phyloP scores from a whole-genome alignment of 768 basidiomycete genomes.

The Boletellus sp. region DNA sequence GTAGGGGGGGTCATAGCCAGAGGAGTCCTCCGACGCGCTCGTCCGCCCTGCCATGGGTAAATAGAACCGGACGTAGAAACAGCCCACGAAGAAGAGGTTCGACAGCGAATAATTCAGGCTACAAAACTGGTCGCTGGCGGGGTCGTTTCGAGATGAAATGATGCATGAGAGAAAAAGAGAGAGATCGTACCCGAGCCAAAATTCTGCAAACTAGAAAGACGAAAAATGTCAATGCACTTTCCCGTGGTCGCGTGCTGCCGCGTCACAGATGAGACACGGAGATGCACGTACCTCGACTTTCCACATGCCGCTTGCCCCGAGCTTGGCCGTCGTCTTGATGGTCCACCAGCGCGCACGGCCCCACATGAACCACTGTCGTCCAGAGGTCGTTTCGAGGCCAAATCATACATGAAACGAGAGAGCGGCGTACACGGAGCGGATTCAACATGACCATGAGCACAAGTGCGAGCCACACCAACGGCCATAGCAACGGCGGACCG shows the following conservation, averaged over 20 bases:
- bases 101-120: constrained; percentile 72
- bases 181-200: constrained; percentile 74
- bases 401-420: neutral
- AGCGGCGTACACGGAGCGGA: constrained; percentile 57
- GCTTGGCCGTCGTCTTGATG: constrained; percentile 53
- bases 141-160: neutral
- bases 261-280: neutral
- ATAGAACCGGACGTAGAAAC: constrained; percentile 51
- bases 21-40: neutral
- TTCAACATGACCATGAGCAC: constrained; percentile 58
- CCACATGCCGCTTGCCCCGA: constrained; percentile 67
- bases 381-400: constrained; percentile 19
- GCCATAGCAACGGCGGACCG: constrained; percentile 72
- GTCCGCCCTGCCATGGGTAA: neutral
- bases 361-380: constrained; percentile 43
- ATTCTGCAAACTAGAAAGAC: constrained; percentile 63
- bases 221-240: neutral
- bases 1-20: constrained; percentile 1
- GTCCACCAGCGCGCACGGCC: constrained; percentile 67
- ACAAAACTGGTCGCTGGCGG: constrained; percentile 70
- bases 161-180: neutral
- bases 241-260: no score
- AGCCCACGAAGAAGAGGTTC: constrained; percentile 68
- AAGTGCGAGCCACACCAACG: constrained; percentile 75
- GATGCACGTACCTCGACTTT: constrained; percentile 61